Percentiles rank a stretch among this genome's conserved stretches.
These are phyloP conservation scores for Neodidymelliopsis sp. DNA, from an alignment of 2,329 filamentous ascomycete genomes.

Conservation along the genomic window DNA sequence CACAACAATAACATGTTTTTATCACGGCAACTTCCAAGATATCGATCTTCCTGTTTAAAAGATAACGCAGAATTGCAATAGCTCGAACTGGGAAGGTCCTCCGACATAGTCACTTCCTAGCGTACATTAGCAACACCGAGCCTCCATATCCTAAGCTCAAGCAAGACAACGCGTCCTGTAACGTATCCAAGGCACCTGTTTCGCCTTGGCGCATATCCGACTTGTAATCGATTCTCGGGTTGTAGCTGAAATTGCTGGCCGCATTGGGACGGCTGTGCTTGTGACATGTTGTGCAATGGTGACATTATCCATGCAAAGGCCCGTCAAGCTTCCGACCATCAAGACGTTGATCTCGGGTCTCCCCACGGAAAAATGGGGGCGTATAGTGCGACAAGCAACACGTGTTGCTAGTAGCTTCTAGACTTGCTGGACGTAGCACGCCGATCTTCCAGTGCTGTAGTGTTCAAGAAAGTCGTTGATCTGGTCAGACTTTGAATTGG, in stretches of 20 bases:
- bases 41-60: constrained; percentile 6
- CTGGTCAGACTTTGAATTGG: background rate
- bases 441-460: background rate
- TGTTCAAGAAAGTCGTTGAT: constrained; percentile 4
- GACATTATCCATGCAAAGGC: constrained; percentile 4
- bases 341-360: constrained; percentile 30
- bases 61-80: constrained; percentile 2
- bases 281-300: constrained; percentile 5
- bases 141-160: background rate
- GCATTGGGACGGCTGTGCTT: constrained; percentile 7
- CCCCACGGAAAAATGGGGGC: constrained; percentile 19
- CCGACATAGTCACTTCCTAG: background rate
- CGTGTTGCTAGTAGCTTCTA: constrained; percentile 7
- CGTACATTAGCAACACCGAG: background rate
- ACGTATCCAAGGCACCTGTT: background rate
- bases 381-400: constrained; percentile 2
- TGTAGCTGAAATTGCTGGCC: constrained; percentile 10
- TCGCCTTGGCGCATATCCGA: constrained; percentile 15
- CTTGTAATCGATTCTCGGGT: constrained; percentile 8
- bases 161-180: constrained; percentile 5
- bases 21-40: constrained; percentile 2
- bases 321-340: constrained; percentile 16
- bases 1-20: background rate
- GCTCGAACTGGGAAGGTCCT: background rate
- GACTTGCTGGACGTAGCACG: constrained; percentile 10